Evolutionary conservation across 352 stramenopile species (phyloP).

Genomic region (Phytophthora palmivora): DNA sequence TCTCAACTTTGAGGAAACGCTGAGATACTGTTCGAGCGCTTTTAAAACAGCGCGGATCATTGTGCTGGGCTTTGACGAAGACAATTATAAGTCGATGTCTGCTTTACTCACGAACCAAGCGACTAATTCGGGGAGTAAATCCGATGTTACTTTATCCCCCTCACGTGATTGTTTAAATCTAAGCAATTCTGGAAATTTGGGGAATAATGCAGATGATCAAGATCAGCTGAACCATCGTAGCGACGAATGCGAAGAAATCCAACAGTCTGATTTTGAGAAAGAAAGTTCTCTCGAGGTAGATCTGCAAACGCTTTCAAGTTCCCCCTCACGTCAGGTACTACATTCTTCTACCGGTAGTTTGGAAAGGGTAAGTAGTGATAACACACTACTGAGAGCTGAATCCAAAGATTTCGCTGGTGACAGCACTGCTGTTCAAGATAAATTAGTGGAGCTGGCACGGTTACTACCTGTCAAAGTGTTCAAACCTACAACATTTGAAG

Average conservation of each 20-base stretch:
- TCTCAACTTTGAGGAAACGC: constrained; percentile 41
- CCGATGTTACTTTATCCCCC: constrained; percentile 9
- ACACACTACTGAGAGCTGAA: neutral
- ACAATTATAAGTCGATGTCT: constrained; percentile 66
- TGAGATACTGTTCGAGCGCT: constrained; percentile 47
- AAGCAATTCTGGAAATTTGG: constrained; percentile 18
- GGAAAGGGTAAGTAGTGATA: constrained; percentile 2
- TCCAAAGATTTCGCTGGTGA: constrained; percentile 10
- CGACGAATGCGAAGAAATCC: neutral
- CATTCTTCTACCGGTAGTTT: neutral
- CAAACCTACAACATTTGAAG: constrained; percentile 30
- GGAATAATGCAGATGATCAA: constrained; percentile 14
- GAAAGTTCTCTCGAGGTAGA: constrained; percentile 5
- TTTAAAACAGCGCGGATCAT: constrained; percentile 59
- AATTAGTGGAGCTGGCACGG: constrained; percentile 11
- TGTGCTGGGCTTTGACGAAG: constrained; percentile 70
- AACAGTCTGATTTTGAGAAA: constrained; percentile 8
- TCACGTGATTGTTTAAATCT: constrained; percentile 15
- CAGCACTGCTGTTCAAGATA: constrained; percentile 4
- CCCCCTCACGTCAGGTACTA: constrained; percentile 18
- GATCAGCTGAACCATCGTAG: neutral
- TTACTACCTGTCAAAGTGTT: constrained; percentile 5
- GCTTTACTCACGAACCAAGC: constrained; percentile 21
- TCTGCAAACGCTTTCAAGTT: constrained; percentile 8
- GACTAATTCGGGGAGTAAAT: neutral